Evolutionary conservation across 257 asterid genomes (phyloP).

Genomic region (Scutellaria minor): DNA sequence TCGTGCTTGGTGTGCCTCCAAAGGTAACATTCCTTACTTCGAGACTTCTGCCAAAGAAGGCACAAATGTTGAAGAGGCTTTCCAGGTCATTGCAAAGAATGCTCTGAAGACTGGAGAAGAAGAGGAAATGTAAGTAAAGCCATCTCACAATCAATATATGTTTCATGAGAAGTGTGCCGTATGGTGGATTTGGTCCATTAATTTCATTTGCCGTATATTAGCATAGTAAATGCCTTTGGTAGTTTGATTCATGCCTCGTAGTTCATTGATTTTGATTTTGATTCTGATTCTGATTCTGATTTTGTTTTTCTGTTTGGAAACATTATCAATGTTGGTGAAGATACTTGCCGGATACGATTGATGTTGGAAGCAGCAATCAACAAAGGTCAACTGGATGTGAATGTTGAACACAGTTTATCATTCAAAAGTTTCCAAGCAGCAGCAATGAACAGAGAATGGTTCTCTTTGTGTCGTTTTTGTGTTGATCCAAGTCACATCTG

Average conservation of each 20-base stretch:
- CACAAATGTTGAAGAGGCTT: conserved; percentile 92
- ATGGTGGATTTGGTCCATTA: neutral
- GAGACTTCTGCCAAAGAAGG: conserved; percentile 99
- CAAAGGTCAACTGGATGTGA: conserved; percentile 81
- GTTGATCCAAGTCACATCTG: conserved; percentile 32
- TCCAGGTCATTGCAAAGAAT: conserved; percentile 90
- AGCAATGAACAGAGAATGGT: conserved; percentile 13
- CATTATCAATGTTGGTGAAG: conserved; percentile 40
- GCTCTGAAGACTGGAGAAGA: conserved; percentile 93
- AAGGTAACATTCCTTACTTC: conserved; percentile 94
- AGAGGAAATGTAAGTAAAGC: conserved; percentile 83
- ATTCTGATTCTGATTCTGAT: neutral
- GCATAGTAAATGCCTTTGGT: neutral
- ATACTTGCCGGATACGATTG: conserved; percentile 94
- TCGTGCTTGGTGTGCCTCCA: conserved; percentile 97
- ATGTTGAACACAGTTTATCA: conserved; percentile 46
- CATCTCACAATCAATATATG: neutral
- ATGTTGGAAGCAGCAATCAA: conserved; percentile 72
- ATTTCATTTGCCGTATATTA: conserved; percentile 3
- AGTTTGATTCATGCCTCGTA: neutral
- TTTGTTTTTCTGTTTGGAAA: neutral
- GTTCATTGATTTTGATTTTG: too few species aligned
- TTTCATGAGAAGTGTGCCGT: neutral
- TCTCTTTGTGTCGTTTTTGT: conserved; percentile 15
- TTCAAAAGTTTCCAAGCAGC: neutral